phyloP scores from a whole-genome alignment of 495 filamentous ascomycete species.

The Hamigera avellanea region DNA sequence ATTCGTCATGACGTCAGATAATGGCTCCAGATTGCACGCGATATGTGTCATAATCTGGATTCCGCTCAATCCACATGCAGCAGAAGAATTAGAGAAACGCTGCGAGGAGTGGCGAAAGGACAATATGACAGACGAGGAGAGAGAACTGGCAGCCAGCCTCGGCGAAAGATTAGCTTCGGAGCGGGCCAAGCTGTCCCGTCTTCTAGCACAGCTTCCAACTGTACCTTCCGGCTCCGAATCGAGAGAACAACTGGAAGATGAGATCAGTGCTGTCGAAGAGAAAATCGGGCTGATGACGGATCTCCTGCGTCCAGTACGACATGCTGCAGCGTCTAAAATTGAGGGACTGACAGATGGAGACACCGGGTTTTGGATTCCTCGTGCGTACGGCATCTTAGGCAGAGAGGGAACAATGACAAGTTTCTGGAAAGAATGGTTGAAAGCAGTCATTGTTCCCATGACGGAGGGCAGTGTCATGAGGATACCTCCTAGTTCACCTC shows the following conservation, averaged over 20 bases:
- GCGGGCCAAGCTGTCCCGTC: constrained; percentile 76
- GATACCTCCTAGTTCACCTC: constrained; percentile 78
- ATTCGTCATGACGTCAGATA: constrained; percentile 91
- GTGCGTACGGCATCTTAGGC: constrained; percentile 87
- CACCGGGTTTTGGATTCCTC: constrained; percentile 91
- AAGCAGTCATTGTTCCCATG: constrained; percentile 89
- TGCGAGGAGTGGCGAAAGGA: constrained; percentile 90
- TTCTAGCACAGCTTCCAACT: constrained; percentile 71
- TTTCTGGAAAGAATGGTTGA: constrained; percentile 99
- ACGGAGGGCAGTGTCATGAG: constrained; percentile 73
- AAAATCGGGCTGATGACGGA: constrained; percentile 96
- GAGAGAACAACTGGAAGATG: constrained; percentile 77
- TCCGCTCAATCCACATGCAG: constrained; percentile 67
- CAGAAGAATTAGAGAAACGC: constrained; percentile 78
- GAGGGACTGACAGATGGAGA: constrained; percentile 93
- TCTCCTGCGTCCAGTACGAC: constrained; percentile 80
- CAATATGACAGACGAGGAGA: constrained; percentile 93
- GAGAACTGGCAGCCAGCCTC: constrained; percentile 85
- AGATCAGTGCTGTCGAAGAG: constrained; percentile 92
- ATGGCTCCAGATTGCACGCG: constrained; percentile 84
- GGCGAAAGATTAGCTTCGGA: constrained; percentile 85
- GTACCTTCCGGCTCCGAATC: constrained; percentile 68
- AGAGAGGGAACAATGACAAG: constrained; percentile 71
- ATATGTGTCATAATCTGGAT: constrained; percentile 91
- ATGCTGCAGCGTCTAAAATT: constrained; percentile 92